Evolutionary conservation across 2,329 filamentous ascomycete genomes (phyloP).

Genomic region (Apiospora pterosperma): DNA sequence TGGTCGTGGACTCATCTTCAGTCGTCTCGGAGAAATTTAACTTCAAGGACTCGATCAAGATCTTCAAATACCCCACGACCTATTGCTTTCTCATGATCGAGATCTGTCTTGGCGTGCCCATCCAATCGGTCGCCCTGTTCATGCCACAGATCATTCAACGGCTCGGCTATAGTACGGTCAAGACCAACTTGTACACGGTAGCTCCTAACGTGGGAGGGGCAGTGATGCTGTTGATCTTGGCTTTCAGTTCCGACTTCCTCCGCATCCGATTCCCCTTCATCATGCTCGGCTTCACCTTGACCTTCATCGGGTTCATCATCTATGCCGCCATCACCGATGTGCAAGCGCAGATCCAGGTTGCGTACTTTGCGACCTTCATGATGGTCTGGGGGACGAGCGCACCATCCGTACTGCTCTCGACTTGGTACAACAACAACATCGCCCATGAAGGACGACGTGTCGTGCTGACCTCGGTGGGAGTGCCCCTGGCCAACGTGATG

Average conservation of each 20-base stretch:
- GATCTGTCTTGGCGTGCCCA: conserved; percentile 55
- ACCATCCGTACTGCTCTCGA: conserved; percentile 62
- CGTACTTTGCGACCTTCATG: conserved; percentile 77
- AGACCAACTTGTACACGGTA: conserved; percentile 77
- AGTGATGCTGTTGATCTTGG: conserved; percentile 67
- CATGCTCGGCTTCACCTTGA: conserved; percentile 68
- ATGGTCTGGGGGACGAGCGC: conserved; percentile 79
- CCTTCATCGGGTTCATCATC: conserved; percentile 75
- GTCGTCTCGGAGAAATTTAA: conserved; percentile 51
- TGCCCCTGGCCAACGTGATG: conserved; percentile 75
- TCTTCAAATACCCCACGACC: conserved; percentile 48
- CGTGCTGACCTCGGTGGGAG: conserved; percentile 68
- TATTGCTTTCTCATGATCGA: conserved; percentile 51
- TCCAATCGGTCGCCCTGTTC: conserved; percentile 54
- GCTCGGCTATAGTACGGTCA: conserved; percentile 45
- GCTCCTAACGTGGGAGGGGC: conserved; percentile 75
- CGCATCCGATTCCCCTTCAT: conserved; percentile 71
- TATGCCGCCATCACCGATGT: conserved; percentile 68
- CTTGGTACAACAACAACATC: conserved; percentile 80
- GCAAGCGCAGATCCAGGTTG: conserved; percentile 57
- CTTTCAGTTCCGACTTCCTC: conserved; percentile 65
- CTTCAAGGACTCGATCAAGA: conserved; percentile 45
- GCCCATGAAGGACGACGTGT: conserved; percentile 72
- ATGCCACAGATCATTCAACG: conserved; percentile 52
- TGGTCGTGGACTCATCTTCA: conserved; percentile 71